Evolutionary conservation across 2,329 filamentous ascomycete genomes (phyloP).

Genomic region (Penicillium sp.): DNA sequence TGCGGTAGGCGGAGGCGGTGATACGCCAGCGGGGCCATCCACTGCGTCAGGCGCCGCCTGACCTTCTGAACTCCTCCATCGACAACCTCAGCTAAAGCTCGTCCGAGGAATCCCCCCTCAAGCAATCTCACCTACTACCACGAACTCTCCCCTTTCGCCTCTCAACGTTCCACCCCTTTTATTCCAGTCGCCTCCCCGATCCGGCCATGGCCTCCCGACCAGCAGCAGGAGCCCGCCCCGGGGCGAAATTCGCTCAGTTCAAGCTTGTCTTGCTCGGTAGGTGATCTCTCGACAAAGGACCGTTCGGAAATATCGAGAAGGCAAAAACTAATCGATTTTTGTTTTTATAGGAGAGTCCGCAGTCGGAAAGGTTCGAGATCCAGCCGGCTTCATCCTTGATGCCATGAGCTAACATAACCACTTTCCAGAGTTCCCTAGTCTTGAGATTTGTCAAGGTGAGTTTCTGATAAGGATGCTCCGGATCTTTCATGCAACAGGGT

Average conservation of each 20-base stretch:
- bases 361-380: constrained; percentile 81
- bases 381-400: constrained; percentile 14
- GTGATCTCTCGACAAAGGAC: constrained; percentile 34
- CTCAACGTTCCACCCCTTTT: constrained; percentile 5
- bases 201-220: constrained; percentile 81
- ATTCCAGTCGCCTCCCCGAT: constrained; percentile 19
- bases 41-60: constrained; percentile 27
- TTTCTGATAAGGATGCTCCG: constrained; percentile 6
- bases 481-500: background rate
- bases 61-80: constrained; percentile 24
- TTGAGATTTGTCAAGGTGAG: constrained; percentile 95
- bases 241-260: constrained; percentile 94
- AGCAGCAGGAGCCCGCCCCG: constrained; percentile 69
- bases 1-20: constrained; percentile 14
- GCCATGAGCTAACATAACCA: constrained; percentile 33
- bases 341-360: constrained; percentile 81
- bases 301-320: background rate
- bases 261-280: constrained; percentile 95
- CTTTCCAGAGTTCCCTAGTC: constrained; percentile 86
- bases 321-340: constrained; percentile 20
- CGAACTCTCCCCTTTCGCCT: constrained; percentile 1
- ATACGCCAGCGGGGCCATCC: constrained; percentile 30
- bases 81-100: background rate
- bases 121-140: background rate
- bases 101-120: background rate